phyloP scores from a whole-genome alignment of 1,284 basidiomycete species.

The Entoloma clypeatum region DNA sequence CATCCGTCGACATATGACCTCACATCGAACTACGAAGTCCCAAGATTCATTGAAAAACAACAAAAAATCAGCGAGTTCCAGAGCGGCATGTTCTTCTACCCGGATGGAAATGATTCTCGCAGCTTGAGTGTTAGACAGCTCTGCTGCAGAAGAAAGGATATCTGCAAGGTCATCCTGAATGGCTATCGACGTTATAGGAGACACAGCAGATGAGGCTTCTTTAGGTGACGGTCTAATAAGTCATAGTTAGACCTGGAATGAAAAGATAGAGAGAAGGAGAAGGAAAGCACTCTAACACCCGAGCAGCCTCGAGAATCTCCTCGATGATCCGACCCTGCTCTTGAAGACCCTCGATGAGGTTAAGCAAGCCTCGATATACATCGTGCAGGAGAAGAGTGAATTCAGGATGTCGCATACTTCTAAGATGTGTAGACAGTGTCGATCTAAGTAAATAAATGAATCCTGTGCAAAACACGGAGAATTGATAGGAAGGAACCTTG shows the following conservation, averaged over 20 bases:
- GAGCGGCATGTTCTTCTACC: slow-evolving; percentile 71
- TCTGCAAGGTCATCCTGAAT: slow-evolving; percentile 65
- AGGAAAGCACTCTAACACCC: slow-evolving; percentile 23
- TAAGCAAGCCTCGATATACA: slow-evolving; percentile 67
- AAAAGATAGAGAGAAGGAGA: slow-evolving; percentile 13
- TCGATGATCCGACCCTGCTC: slow-evolving; percentile 60
- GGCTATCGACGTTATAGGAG: slow-evolving; percentile 35
- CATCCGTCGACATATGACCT: slow-evolving; percentile 84
- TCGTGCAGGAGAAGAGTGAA: slow-evolving; percentile 64
- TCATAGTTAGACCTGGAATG: neutral
- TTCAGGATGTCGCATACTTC: slow-evolving; percentile 62
- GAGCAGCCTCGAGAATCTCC: slow-evolving; percentile 53
- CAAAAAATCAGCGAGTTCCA: slow-evolving; percentile 76
- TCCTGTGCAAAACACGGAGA: neutral
- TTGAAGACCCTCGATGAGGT: slow-evolving; percentile 70
- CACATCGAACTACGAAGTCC: slow-evolving; percentile 86
- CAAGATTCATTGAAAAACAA: slow-evolving; percentile 83
- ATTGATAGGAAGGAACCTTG: slow-evolving; percentile 8
- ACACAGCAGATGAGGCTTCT: slow-evolving; percentile 17
- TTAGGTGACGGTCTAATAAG: neutral
- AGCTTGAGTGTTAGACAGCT: slow-evolving; percentile 78
- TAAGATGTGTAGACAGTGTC: slow-evolving; percentile 52
- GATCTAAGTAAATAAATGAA: slow-evolving; percentile 30
- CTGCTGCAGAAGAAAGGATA: slow-evolving; percentile 75
- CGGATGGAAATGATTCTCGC: slow-evolving; percentile 78